Evolutionary conservation across 2,329 filamentous ascomycete genomes (phyloP).

Genomic region (Aspergillus floridensis): DNA sequence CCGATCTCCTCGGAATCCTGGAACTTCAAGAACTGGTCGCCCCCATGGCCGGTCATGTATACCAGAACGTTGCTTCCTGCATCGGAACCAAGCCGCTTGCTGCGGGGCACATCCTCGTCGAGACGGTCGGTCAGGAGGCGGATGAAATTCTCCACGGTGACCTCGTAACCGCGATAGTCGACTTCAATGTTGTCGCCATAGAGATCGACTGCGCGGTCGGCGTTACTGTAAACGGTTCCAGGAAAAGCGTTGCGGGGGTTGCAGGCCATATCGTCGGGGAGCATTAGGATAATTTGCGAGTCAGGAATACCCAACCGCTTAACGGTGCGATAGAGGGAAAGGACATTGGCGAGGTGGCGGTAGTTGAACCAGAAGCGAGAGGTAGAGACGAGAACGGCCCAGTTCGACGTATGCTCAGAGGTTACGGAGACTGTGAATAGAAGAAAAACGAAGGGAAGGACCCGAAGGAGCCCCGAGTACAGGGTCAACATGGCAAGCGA

Average conservation of each 20-base stretch:
- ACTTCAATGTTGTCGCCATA: constrained; percentile 99
- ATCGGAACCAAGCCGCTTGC: constrained; percentile 90
- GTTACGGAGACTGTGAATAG: constrained; percentile 16
- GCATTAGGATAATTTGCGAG: constrained; percentile 98
- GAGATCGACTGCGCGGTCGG: constrained; percentile 88
- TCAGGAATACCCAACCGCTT: constrained; percentile 97
- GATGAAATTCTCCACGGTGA: constrained; percentile 99
- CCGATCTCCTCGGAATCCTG: constrained; percentile 98
- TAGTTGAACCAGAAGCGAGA: constrained; percentile 99
- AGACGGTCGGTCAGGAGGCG: constrained; percentile 90
- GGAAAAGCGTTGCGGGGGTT: constrained; percentile 98
- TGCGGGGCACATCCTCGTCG: constrained; percentile 89
- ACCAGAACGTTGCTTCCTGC: constrained; percentile 95
- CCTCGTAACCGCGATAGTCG: constrained; percentile 96
- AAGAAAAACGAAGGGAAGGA: constrained; percentile 26
- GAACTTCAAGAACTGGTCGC: constrained; percentile 97
- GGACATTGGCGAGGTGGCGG: constrained; percentile 93
- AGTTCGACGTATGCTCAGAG: constrained; percentile 83
- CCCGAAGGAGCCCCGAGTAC: constrained; percentile 24
- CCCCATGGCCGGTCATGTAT: constrained; percentile 98
- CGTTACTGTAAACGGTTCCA: constrained; percentile 97
- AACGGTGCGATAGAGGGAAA: constrained; percentile 95
- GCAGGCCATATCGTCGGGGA: constrained; percentile 99
- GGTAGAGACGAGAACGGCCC: constrained; percentile 97
- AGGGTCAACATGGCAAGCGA: constrained; percentile 26